Conservation (phyloP, 75 land plant species). For the Larix kaempferi region DNA sequence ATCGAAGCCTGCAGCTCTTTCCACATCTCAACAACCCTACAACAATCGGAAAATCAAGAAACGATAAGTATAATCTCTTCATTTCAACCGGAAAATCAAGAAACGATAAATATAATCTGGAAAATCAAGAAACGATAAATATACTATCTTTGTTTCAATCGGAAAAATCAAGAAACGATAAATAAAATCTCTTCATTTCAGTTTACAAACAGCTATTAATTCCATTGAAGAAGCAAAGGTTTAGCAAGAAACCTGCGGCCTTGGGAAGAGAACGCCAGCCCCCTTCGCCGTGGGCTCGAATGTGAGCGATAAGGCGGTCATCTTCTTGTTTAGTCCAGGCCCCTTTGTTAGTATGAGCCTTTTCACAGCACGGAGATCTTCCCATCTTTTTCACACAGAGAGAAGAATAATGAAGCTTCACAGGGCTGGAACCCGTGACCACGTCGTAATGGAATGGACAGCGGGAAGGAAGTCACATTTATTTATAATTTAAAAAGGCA, state of each 20-base stretch:
- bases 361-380: slow-evolving; percentile 64
- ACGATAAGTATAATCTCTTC: slow-evolving; percentile 49
- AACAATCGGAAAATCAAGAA: neutral
- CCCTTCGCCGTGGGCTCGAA: slow-evolving; percentile 59
- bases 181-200: neutral
- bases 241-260: slow-evolving; percentile 28
- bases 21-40: slow-evolving; percentile 53
- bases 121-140: neutral
- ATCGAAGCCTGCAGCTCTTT: slow-evolving; percentile 66
- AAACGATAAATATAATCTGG: no score
- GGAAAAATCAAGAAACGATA: no score
- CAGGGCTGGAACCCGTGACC: no score
- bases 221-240: neutral
- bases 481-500: no score
- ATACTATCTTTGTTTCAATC: slow-evolving; percentile 45
- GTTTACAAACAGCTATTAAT: neutral
- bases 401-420: no score
- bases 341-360: slow-evolving; percentile 65
- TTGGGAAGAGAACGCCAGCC: slow-evolving; percentile 70
- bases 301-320: slow-evolving; percentile 46
- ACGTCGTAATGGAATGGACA: no score
- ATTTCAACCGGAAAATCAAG: slow-evolving; percentile 12
- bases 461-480: no score
- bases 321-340: slow-evolving; percentile 69
- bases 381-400: slow-evolving; percentile 15